A percentile compares a stretch with the other conserved stretches of the same genome.
Conservation (phyloP, 352 stramenopile genomes). For the Plasmopara muralis region DNA sequence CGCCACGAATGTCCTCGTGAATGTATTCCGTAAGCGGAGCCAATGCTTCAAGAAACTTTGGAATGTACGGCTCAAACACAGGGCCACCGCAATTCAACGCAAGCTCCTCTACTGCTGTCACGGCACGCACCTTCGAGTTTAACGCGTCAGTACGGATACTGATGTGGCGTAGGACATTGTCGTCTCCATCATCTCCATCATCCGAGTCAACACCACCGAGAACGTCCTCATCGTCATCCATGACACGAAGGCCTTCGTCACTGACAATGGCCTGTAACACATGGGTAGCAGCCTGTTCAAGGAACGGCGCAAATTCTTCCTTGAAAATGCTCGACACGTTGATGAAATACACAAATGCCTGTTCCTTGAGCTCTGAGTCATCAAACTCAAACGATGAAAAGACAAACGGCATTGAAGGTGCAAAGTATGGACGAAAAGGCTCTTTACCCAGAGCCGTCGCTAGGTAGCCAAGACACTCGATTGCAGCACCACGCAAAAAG, state of each 20-base stretch:
- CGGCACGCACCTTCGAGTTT: constrained; percentile 79
- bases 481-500: constrained; percentile 90
- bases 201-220: constrained; percentile 72
- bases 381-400: constrained; percentile 91
- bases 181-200: constrained; percentile 70
- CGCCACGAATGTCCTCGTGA: constrained; percentile 78
- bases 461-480: constrained; percentile 98
- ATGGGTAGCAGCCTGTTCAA: constrained; percentile 70
- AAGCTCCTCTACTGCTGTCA: constrained; percentile 79
- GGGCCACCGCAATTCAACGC: constrained; percentile 66
- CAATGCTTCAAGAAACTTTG: constrained; percentile 75
- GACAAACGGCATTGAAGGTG: constrained; percentile 91
- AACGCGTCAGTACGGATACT: constrained; percentile 83
- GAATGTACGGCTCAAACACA: constrained; percentile 79
- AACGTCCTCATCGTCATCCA: constrained; percentile 67
- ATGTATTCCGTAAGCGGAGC: constrained; percentile 80
- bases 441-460: constrained; percentile 95
- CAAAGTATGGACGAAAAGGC: constrained; percentile 93
- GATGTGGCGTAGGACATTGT: constrained; percentile 66
- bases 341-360: constrained; percentile 97
- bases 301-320: constrained; percentile 93
- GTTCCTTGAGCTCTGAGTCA: constrained; percentile 96
- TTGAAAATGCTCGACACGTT: constrained; percentile 98
- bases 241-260: constrained; percentile 67
- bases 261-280: constrained; percentile 69